phyloP scores from a whole-genome alignment of 2,329 filamentous ascomycete genomes.

The Fusarium tupiense region DNA sequence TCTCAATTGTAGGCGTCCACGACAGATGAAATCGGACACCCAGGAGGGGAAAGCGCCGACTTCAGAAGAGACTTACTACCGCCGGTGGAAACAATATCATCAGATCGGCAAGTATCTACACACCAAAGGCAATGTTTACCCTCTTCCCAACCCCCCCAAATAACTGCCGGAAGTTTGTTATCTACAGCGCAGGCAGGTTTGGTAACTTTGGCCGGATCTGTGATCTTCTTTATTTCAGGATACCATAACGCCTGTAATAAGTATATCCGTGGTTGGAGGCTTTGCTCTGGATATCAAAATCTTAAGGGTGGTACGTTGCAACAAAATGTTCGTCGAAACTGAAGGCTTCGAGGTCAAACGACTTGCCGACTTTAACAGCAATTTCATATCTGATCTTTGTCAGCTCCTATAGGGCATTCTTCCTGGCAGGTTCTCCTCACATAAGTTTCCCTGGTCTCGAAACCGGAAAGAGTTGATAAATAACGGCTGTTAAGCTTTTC shows the following conservation, averaged over 20 bases:
- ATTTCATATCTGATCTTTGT: constrained; percentile 76
- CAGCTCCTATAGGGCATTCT: constrained; percentile 48
- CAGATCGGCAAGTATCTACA: constrained; percentile 70
- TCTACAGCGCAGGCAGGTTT: constrained; percentile 57
- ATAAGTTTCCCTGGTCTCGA: not conserved
- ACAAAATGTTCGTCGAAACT: constrained; percentile 72
- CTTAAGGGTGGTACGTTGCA: constrained; percentile 70
- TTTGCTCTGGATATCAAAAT: constrained; percentile 68
- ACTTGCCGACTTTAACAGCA: constrained; percentile 70
- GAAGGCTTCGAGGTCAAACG: constrained; percentile 68
- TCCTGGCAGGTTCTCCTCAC: not conserved
- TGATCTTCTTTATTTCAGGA: constrained; percentile 51
- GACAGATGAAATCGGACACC: constrained; percentile 71
- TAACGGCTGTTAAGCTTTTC: not conserved
- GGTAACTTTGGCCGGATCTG: constrained; percentile 61
- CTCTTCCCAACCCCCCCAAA: constrained; percentile 65
- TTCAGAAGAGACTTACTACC: constrained; percentile 65
- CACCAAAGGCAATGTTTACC: constrained; percentile 71
- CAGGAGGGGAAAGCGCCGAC: constrained; percentile 69
- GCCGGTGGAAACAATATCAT: constrained; percentile 68
- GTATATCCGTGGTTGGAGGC: constrained; percentile 68
- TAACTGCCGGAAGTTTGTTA: constrained; percentile 66
- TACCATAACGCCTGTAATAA: constrained; percentile 72
- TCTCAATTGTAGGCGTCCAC: constrained; percentile 72
- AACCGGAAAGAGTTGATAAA: not conserved